phyloP scores from a whole-genome alignment of 495 filamentous ascomycete species.

The Aspergillus nanangensis region DNA sequence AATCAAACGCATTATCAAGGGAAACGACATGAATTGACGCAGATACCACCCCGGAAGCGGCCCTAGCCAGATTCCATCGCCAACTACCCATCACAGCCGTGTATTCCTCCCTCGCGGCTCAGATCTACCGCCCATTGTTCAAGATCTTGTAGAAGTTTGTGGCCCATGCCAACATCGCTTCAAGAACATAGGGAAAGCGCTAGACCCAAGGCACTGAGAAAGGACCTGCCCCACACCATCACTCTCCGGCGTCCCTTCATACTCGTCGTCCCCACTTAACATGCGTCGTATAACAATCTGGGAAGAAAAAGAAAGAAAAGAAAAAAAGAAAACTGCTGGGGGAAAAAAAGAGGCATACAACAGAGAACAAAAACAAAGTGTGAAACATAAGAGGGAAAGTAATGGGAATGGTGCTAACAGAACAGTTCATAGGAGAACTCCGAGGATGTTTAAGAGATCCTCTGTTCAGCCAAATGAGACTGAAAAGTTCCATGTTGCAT shows the following conservation, averaged over 20 bases:
- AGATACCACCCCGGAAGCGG: conserved; percentile 50
- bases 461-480: conserved; percentile 18
- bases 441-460: conserved; percentile 18
- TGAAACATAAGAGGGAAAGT: conserved; percentile 13
- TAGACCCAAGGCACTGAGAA: conserved; percentile 7
- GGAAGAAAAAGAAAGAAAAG: conserved; percentile 7
- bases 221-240: conserved; percentile 9
- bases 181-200: conserved; percentile 5
- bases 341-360: conserved; percentile 3
- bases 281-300: conserved; percentile 20
- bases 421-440: conserved; percentile 2
- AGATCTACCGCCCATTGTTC: conserved; percentile 4
- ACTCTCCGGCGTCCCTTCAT: conserved; percentile 9
- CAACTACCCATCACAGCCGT: conserved; percentile 27
- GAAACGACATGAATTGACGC: conserved; percentile 36
- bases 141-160: no score
- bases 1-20: conserved; percentile 6
- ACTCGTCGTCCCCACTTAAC: conserved; percentile 18
- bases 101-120: conserved; percentile 4
- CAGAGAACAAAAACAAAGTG: conserved; percentile 10
- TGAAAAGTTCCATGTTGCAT: conserved; percentile 32
- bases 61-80: conserved; percentile 48
- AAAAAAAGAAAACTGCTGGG: conserved; percentile 8
- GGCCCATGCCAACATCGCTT: no score
- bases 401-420: conserved; percentile 5